These are phyloP conservation scores for Yamadazyma takamatsuzukensis DNA, from an alignment of 805 yeast species.

Conservation along the genomic window DNA sequence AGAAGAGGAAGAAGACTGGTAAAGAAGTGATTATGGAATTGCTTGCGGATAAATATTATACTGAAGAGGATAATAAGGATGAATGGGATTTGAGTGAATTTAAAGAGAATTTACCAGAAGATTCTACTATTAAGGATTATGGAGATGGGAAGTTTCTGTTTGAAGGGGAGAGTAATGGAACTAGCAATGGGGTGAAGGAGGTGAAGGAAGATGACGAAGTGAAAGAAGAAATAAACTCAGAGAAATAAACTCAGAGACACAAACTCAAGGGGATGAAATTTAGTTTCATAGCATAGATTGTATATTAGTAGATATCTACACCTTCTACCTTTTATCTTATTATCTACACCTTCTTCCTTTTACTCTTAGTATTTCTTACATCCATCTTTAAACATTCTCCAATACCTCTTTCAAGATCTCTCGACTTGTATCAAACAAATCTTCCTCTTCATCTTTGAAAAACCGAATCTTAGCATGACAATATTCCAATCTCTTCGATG, in stretches of 20 bases:
- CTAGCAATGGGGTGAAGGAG: constrained; percentile 1
- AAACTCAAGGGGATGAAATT: no score
- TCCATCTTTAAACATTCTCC: constrained; percentile 8
- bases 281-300: no score
- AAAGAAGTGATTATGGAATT: constrained; percentile 63
- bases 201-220: background rate
- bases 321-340: no score
- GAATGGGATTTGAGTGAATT: constrained; percentile 58
- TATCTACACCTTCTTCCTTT: no score
- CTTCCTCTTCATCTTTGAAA: constrained; percentile 33
- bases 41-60: constrained; percentile 52
- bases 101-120: constrained; percentile 51
- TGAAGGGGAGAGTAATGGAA: background rate
- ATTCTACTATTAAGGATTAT: constrained; percentile 57
- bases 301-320: no score
- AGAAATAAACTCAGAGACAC: background rate
- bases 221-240: background rate
- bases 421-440: constrained; percentile 23
- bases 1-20: constrained; percentile 55
- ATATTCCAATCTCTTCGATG: constrained; percentile 25
- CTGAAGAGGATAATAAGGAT: constrained; percentile 49
- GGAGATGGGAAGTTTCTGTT: no score
- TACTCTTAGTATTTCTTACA: no score
- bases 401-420: constrained; percentile 9
- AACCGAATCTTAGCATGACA: constrained; percentile 26